Percentiles rank a stretch among this genome's conserved stretches.
Conservation (phyloP, 1,139 yeast species). For the Pichia sp. region DNA sequence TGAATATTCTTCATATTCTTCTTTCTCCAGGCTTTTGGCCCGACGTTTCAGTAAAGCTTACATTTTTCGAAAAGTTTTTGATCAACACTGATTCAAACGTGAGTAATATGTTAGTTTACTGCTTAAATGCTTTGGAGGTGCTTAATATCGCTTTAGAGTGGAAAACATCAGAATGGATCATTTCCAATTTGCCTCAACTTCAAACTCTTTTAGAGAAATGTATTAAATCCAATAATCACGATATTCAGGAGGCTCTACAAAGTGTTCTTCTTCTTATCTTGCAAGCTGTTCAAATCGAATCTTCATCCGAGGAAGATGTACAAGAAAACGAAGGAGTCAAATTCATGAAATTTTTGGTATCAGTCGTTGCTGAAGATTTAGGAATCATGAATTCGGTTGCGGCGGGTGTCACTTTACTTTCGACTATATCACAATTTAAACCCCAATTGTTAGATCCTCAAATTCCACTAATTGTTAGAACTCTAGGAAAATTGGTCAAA, state of each 20-base stretch:
- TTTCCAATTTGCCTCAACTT: constrained; percentile 61
- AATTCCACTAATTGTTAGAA: constrained; percentile 74
- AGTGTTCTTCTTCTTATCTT: constrained; percentile 66
- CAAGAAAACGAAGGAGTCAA: constrained; percentile 50
- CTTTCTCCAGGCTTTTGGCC: constrained; percentile 77
- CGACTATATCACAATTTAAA: constrained; percentile 72
- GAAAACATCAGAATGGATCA: constrained; percentile 73
- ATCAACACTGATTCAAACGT: constrained; percentile 73
- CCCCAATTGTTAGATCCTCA: constrained; percentile 73
- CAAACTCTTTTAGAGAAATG: constrained; percentile 78
- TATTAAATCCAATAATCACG: constrained; percentile 77
- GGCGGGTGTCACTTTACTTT: constrained; percentile 83
- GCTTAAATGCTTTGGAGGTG: constrained; percentile 88
- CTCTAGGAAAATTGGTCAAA: constrained; percentile 82
- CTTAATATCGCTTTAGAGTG: constrained; percentile 80
- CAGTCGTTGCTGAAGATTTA: constrained; percentile 79
- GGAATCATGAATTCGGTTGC: constrained; percentile 79
- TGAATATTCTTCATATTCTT: constrained; percentile 69
- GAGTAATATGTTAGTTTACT: constrained; percentile 60
- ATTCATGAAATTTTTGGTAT: constrained; percentile 58
- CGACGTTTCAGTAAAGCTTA: constrained; percentile 77
- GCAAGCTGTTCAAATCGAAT: constrained; percentile 50
- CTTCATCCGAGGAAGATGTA: constrained; percentile 50
- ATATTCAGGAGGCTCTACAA: constrained; percentile 76
- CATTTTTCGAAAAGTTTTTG: constrained; percentile 82